Percentiles rank a stretch among this genome's conserved stretches.
phyloP scores from a whole-genome alignment of 805 yeast species.

The Candida succiphila region DNA sequence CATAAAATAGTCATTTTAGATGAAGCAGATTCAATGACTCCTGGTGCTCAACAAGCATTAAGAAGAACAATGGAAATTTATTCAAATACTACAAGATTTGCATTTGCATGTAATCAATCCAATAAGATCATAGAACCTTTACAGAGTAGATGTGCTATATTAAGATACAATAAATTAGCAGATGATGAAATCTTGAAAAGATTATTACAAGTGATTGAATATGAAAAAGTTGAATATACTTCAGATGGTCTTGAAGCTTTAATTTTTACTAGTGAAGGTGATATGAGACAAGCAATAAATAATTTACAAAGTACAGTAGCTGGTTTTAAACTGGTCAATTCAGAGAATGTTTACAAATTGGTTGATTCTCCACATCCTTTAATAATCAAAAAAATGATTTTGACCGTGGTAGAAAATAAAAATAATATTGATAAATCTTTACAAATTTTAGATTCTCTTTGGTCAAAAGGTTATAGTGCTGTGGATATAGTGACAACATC shows the following conservation, averaged over 20 bases:
- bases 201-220: slow-evolving; percentile 56
- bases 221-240: slow-evolving; percentile 66
- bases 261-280: slow-evolving; percentile 94
- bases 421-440: slow-evolving; percentile 45
- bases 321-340: slow-evolving; percentile 86
- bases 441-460: slow-evolving; percentile 52
- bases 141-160: slow-evolving; percentile 92
- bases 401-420: slow-evolving; percentile 31
- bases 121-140: slow-evolving; percentile 93
- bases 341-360: slow-evolving; percentile 86
- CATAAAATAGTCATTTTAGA: slow-evolving; percentile 91
- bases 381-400: slow-evolving; percentile 61
- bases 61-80: slow-evolving; percentile 93
- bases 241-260: slow-evolving; percentile 91
- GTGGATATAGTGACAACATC: slow-evolving; percentile 87
- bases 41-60: slow-evolving; percentile 92
- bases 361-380: slow-evolving; percentile 96
- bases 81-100: slow-evolving; percentile 93
- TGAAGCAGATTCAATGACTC: slow-evolving; percentile 95
- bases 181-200: slow-evolving; percentile 82
- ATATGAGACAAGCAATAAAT: slow-evolving; percentile 96
- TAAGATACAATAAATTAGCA: slow-evolving; percentile 69
- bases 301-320: slow-evolving; percentile 90
- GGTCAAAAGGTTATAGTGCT: slow-evolving; percentile 89
- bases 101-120: slow-evolving; percentile 96